Evolutionary conservation across 371 early-diverging fungal species (phyloP).

Genomic region (Mucor circinelloides): DNA sequence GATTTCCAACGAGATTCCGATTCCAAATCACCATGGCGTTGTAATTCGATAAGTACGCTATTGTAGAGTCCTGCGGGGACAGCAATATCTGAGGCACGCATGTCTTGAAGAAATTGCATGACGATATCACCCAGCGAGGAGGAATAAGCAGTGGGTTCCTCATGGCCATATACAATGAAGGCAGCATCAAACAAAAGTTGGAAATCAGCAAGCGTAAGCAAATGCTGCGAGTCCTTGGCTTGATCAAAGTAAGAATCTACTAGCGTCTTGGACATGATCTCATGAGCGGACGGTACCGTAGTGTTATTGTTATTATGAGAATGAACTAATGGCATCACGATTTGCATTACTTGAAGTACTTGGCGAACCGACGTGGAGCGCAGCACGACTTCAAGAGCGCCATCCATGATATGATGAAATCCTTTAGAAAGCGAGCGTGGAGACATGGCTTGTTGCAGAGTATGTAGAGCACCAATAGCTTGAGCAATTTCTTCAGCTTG

Average conservation of each 20-base stretch:
- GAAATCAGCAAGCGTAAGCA: slow-evolving; percentile 16
- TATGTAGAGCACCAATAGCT: slow-evolving; percentile 32
- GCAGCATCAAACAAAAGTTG: slow-evolving; percentile 22
- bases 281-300: neutral
- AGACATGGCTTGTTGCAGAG: slow-evolving; percentile 30
- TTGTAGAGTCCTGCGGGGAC: neutral
- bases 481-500: slow-evolving; percentile 16
- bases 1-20: slow-evolving; percentile 15
- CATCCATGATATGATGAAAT: slow-evolving; percentile 17
- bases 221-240: neutral
- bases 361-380: slow-evolving; percentile 1
- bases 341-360: slow-evolving; percentile 7
- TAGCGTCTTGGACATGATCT: slow-evolving; percentile 7
- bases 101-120: slow-evolving; percentile 12
- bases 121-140: slow-evolving; percentile 9
- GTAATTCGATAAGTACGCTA: slow-evolving; percentile 12
- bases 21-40: slow-evolving; percentile 3
- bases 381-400: slow-evolving; percentile 10
- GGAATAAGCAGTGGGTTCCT: neutral
- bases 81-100: neutral
- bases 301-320: neutral
- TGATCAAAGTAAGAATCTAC: slow-evolving; percentile 10
- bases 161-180: slow-evolving; percentile 6
- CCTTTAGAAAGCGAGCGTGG: slow-evolving; percentile 29
- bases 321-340: neutral